phyloP scores from a whole-genome alignment of 2,329 filamentous ascomycete genomes.

The Penicillium psychrosexuale region DNA sequence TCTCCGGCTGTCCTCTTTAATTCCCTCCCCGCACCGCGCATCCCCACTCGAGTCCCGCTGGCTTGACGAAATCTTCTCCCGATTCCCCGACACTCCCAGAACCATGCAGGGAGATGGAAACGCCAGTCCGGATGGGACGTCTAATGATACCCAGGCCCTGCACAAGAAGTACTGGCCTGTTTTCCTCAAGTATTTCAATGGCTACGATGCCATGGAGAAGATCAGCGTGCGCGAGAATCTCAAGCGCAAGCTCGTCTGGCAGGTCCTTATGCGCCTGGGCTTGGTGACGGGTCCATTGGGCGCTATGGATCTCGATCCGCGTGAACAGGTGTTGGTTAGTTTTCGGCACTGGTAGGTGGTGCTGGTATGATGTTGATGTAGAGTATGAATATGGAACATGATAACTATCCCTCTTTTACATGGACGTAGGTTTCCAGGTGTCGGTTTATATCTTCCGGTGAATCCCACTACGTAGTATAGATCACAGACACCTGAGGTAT shows the following conservation, averaged over 20 bases:
- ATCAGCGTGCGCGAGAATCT: slow-evolving; percentile 80
- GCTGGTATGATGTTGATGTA: background rate
- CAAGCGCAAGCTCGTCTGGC: slow-evolving; percentile 68
- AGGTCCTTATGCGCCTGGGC: slow-evolving; percentile 62
- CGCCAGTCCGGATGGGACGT: slow-evolving; percentile 17
- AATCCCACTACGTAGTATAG: background rate
- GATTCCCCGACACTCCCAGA: slow-evolving; percentile 32
- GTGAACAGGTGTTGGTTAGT: slow-evolving; percentile 53
- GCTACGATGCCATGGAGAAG: slow-evolving; percentile 76
- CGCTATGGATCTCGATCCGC: slow-evolving; percentile 30
- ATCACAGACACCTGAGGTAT: slow-evolving; percentile 4
- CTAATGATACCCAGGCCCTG: slow-evolving; percentile 25
- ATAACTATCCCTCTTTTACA: slow-evolving; percentile 1
- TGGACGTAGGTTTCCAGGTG: background rate
- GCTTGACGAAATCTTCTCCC: slow-evolving; percentile 49
- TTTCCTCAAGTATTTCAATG: slow-evolving; percentile 85
- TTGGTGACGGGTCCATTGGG: slow-evolving; percentile 52
- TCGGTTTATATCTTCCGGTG: background rate
- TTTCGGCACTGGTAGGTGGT: slow-evolving; percentile 64
- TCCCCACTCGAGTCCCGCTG: slow-evolving; percentile 74
- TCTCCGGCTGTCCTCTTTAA: slow-evolving; percentile 58
- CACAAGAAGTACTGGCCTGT: slow-evolving; percentile 66
- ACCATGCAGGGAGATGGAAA: slow-evolving; percentile 5
- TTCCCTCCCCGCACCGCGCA: slow-evolving; percentile 74
- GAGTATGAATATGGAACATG: background rate